phyloP scores from a whole-genome alignment of 768 basidiomycete genomes.

The Agrocybe praecox region DNA sequence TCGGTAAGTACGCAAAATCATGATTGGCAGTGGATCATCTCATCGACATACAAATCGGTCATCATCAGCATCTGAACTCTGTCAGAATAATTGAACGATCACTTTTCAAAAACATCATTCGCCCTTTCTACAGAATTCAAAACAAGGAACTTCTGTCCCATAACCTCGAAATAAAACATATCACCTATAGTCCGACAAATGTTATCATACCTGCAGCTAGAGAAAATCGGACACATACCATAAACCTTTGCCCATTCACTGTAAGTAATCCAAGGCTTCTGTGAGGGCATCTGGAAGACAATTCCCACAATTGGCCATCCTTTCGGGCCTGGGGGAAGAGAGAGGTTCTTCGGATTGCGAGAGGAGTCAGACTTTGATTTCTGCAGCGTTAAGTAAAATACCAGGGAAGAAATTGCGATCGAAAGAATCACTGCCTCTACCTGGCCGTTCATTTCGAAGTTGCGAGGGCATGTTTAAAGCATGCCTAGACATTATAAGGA shows the following conservation, averaged over 20 bases:
- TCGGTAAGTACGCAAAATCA: neutral
- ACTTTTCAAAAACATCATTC: conserved; percentile 56
- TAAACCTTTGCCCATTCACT: conserved; percentile 32
- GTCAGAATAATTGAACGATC: conserved; percentile 55
- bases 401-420: too few species aligned
- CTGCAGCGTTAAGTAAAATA: too few species aligned
- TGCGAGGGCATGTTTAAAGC: too few species aligned
- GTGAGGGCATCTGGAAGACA: neutral
- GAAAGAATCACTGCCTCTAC: too few species aligned
- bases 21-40: neutral
- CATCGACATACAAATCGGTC: conserved; percentile 42
- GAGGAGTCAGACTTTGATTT: too few species aligned
- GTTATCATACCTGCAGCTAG: neutral
- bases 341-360: neutral
- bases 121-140: conserved; percentile 31
- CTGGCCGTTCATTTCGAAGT: too few species aligned
- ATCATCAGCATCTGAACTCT: conserved; percentile 48
- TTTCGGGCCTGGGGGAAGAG: neutral
- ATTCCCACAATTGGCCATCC: neutral
- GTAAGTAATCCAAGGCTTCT: conserved; percentile 29
- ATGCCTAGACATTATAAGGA: too few species aligned
- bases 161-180: conserved; percentile 49
- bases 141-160: conserved; percentile 33
- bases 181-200: conserved; percentile 38
- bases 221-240: conserved; percentile 17